These are phyloP conservation scores for Cutaneotrichosporon cyanovorans DNA, from an alignment of 1,284 basidiomycete genomes.

Conservation along the genomic window DNA sequence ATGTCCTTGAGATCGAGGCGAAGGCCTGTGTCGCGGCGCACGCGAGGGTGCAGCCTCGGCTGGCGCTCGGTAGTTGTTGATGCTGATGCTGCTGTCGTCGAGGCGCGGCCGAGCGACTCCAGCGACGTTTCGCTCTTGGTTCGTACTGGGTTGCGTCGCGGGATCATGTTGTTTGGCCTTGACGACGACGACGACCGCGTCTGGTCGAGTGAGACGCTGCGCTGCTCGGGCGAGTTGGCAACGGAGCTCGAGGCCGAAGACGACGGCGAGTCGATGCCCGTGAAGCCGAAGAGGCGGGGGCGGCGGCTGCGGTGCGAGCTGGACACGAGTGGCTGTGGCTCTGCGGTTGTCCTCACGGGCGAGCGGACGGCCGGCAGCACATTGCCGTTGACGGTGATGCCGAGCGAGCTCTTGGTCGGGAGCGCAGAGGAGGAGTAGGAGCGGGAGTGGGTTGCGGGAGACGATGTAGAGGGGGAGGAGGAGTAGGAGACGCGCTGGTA, in stretches of 20 bases:
- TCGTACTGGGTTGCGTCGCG: slow-evolving; percentile 28
- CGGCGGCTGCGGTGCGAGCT: slow-evolving; percentile 30
- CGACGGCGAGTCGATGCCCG: slow-evolving; percentile 30
- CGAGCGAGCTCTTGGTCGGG: slow-evolving; percentile 4
- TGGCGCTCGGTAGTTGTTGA: slow-evolving; percentile 7
- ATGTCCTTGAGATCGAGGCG: slow-evolving; percentile 43
- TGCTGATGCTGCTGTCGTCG: too few species aligned
- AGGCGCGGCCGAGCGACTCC: slow-evolving; percentile 14
- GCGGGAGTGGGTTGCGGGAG: neutral
- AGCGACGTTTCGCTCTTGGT: slow-evolving; percentile 29
- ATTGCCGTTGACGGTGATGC: slow-evolving; percentile 10
- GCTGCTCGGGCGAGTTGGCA: slow-evolving; percentile 11
- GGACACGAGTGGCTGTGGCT: slow-evolving; percentile 26
- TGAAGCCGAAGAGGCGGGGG: slow-evolving; percentile 44
- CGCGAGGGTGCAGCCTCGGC: slow-evolving; percentile 8
- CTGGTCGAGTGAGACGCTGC: neutral
- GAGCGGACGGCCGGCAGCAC: slow-evolving; percentile 43
- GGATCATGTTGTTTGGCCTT: neutral
- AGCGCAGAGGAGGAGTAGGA: neutral
- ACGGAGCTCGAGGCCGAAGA: slow-evolving; percentile 24
- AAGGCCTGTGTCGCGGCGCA: slow-evolving; percentile 38
- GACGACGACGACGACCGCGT: slow-evolving; percentile 1
- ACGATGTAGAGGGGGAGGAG: neutral
- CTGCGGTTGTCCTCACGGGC: slow-evolving; percentile 25
- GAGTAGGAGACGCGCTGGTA: neutral